A percentile compares a stretch with the other conserved stretches of the same genome.
These are phyloP conservation scores for Halocafeteria seosinensis DNA, from an alignment of 108 stramenopile species.

Conservation along the genomic window DNA sequence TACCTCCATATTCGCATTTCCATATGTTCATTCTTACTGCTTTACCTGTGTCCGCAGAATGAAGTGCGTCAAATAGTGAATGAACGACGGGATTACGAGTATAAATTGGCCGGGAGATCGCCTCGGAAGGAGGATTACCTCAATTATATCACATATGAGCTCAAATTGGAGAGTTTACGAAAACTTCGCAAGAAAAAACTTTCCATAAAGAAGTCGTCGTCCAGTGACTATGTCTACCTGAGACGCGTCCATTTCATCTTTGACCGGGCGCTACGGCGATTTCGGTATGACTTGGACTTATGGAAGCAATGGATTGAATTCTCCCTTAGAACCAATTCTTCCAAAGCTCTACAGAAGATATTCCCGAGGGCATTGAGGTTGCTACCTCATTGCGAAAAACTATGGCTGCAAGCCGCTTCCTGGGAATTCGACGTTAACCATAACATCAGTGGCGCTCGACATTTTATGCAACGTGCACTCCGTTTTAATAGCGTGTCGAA, in stretches of 20 bases:
- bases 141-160: conserved; percentile 6
- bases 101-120: neutral
- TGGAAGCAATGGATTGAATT: conserved; percentile 4
- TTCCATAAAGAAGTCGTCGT: neutral
- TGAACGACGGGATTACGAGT: conserved; percentile 8
- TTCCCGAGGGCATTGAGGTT: neutral
- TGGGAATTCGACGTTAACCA: neutral
- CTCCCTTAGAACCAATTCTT: neutral
- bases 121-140: conserved; percentile 9
- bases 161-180: conserved; percentile 2
- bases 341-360: neutral
- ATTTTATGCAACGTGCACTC: neutral
- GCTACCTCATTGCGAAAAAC: neutral
- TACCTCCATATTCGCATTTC: neutral
- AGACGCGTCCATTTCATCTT: conserved; percentile 5
- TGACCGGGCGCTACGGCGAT: conserved; percentile 3
- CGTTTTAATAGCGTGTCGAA: neutral
- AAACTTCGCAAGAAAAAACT: conserved; percentile 7
- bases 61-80: conserved; percentile 3
- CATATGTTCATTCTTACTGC: no score
- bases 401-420: neutral
- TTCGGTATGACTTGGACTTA: neutral
- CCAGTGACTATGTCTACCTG: neutral
- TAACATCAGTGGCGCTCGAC: neutral
- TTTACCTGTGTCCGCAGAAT: no score